Percentiles rank a stretch among this genome's conserved stretches.
Evolutionary conservation across 1,139 yeast species (phyloP).

Genomic region (Neolecta irregularis): DNA sequence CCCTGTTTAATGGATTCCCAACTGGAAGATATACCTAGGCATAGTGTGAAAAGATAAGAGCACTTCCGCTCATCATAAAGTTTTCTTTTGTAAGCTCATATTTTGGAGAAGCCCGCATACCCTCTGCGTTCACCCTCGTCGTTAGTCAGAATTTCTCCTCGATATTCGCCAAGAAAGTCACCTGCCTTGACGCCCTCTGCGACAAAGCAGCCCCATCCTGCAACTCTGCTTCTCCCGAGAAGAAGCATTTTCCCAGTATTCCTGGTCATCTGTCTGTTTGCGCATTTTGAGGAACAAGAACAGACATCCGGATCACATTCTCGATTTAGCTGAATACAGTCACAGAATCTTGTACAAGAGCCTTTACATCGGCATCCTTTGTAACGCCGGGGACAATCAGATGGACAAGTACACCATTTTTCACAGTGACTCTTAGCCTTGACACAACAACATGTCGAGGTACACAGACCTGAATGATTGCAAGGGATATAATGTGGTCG

Average conservation of each 20-base stretch:
- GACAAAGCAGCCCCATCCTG: constrained; percentile 16
- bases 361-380: constrained; percentile 15
- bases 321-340: constrained; percentile 16
- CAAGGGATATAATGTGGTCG: constrained; percentile 15
- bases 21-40: constrained; percentile 11
- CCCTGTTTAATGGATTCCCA: too few species aligned
- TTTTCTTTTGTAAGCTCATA: constrained; percentile 8
- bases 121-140: constrained; percentile 16
- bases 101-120: constrained; percentile 4
- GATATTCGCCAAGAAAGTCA: constrained; percentile 15
- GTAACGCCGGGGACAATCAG: constrained; percentile 14
- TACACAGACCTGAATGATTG: constrained; percentile 15
- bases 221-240: constrained; percentile 13
- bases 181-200: constrained; percentile 15
- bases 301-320: constrained; percentile 17
- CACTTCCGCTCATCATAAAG: constrained; percentile 16
- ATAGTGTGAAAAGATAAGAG: constrained; percentile 14
- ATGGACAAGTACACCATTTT: constrained; percentile 13
- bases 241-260: constrained; percentile 12
- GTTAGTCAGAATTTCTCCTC: constrained; percentile 16
- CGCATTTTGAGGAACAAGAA: constrained; percentile 14
- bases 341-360: constrained; percentile 15
- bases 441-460: constrained; percentile 14
- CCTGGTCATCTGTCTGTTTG: constrained; percentile 15
- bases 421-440: constrained; percentile 13